A percentile compares a stretch with the other conserved stretches of the same genome.
Conservation (phyloP, 2,329 filamentous ascomycete species). For the Diplodia sapinea region DNA sequence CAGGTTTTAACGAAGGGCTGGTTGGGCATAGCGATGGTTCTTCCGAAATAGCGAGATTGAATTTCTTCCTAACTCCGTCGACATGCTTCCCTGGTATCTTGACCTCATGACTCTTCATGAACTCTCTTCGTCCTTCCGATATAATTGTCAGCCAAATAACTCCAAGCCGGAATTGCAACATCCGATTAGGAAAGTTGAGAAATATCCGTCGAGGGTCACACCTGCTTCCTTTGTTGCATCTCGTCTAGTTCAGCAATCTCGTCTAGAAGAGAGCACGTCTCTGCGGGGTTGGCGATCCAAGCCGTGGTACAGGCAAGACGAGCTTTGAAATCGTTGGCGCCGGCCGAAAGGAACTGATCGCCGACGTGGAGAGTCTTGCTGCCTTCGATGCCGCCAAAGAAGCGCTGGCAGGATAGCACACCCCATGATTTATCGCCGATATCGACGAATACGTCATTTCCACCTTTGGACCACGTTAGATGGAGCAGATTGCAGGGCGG, state of each 20-base stretch:
- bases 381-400: slow-evolving; percentile 78
- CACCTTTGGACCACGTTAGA: slow-evolving; percentile 56
- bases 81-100: slow-evolving; percentile 16
- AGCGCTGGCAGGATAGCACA: slow-evolving; percentile 88
- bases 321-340: slow-evolving; percentile 97
- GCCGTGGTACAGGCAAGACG: slow-evolving; percentile 90
- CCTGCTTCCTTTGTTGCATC: slow-evolving; percentile 41
- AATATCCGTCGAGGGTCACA: slow-evolving; percentile 1
- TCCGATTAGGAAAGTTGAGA: not conserved
- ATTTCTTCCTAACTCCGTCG: slow-evolving; percentile 11
- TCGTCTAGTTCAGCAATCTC: slow-evolving; percentile 66
- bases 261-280: slow-evolving; percentile 88
- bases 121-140: slow-evolving; percentile 10
- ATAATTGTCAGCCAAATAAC: slow-evolving; percentile 6
- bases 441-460: slow-evolving; percentile 97
- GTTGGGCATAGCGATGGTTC: not conserved
- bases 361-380: slow-evolving; percentile 90
- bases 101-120: slow-evolving; percentile 15
- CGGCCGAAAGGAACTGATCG: slow-evolving; percentile 92
- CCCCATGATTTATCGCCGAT: slow-evolving; percentile 98
- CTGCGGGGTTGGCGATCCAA: slow-evolving; percentile 91
- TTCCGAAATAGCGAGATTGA: not conserved
- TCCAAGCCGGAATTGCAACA: slow-evolving; percentile 10
- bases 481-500: not conserved
- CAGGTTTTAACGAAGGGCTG: not conserved